Evolutionary conservation across 2,329 filamentous ascomycete genomes (phyloP), one percentile per base, ranked within the genome.

Genomic region (Aspergillus sp.): DNA sequence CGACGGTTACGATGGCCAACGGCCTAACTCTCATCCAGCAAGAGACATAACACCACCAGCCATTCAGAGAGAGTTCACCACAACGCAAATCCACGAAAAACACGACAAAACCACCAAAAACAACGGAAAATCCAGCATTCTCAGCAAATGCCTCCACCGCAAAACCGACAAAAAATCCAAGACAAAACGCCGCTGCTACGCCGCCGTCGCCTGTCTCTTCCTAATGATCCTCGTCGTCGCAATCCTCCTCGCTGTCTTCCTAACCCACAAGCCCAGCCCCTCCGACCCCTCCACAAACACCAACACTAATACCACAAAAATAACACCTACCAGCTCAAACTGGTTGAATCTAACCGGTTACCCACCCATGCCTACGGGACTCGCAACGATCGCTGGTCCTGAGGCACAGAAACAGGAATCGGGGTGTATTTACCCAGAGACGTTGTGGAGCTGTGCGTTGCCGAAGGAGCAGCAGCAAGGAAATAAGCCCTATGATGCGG

Each of bases 341-440:
- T 96, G 88, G 85, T 75, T 95, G 48, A 95, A 95, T 62, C 66
- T 94, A 52, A 94, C 90, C 1, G 83, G 84, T 44, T 95, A 88
- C 56, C 90, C 90, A 15, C 85, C 90, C 0, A 88, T 96, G 60
- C 88, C 88, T 1, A 91, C 87, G 0, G 91, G 90, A 0, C 78
- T 91, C 15, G 77, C 88, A 51, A 94, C 88, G 0, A 78, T 96
- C 13, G 80, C 86, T 13, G 85, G 85, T 4, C 82, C 89, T 0
- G 80, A 87, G 56, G 82, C 85, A 44, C 78, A 79, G 0, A 70
- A 77, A 2, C 71, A 80, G n/a, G 78, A 81, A 46, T 80, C 80
- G 19, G 81, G 79, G 5, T 97, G 90, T 57, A 82, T 90, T 3
- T 73, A 76, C 6, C 85, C 85, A 0, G 75, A 81, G 3, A 87